Conservation (phyloP, 495 filamentous ascomycete genomes). For the Podospora sp. region DNA sequence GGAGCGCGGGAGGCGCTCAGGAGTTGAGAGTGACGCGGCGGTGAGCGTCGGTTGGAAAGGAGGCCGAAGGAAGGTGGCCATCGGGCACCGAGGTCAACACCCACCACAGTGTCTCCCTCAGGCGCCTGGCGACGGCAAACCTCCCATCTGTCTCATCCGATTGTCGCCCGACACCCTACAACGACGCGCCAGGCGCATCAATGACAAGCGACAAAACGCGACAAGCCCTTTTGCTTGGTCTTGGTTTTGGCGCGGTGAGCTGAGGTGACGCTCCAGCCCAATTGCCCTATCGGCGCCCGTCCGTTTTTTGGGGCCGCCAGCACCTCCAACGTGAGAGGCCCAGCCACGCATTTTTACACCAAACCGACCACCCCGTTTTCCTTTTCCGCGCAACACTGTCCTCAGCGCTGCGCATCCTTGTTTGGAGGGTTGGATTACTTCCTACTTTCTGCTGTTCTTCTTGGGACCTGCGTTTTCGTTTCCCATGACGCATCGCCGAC, state of each 20-base stretch:
- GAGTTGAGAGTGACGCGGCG: slow-evolving; percentile 21
- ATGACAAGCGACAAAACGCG: slow-evolving; percentile 18
- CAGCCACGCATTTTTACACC: slow-evolving; percentile 17
- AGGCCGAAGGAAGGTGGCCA: slow-evolving; percentile 9
- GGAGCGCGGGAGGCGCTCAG: slow-evolving; percentile 15
- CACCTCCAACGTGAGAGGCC: slow-evolving; percentile 12
- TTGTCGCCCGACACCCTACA: slow-evolving; percentile 32
- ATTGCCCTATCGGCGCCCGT: slow-evolving; percentile 14
- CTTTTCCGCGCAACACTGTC: slow-evolving; percentile 21
- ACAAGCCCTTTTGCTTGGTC: slow-evolving; percentile 5
- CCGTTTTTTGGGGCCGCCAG: slow-evolving; percentile 11
- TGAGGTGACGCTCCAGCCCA: not conserved
- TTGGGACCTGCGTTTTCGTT: slow-evolving; percentile 2
- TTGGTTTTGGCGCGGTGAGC: not conserved
- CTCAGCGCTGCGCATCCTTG: slow-evolving; percentile 14
- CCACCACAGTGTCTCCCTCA: slow-evolving; percentile 8
- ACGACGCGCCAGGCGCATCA: slow-evolving; percentile 21
- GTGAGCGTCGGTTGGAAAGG: slow-evolving; percentile 19
- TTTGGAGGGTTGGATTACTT: slow-evolving; percentile 15
- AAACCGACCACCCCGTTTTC: slow-evolving; percentile 35
- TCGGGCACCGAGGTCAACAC: slow-evolving; percentile 29
- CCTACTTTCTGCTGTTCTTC: slow-evolving; percentile 19
- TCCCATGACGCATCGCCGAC: slow-evolving; percentile 23
- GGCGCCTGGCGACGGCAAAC: slow-evolving; percentile 14
- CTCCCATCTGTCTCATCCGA: slow-evolving; percentile 17